These are phyloP conservation scores for Pseudoscleropodium purum DNA, from an alignment of 225 moss, liverwort and hornwort species.

Conservation along the genomic window DNA sequence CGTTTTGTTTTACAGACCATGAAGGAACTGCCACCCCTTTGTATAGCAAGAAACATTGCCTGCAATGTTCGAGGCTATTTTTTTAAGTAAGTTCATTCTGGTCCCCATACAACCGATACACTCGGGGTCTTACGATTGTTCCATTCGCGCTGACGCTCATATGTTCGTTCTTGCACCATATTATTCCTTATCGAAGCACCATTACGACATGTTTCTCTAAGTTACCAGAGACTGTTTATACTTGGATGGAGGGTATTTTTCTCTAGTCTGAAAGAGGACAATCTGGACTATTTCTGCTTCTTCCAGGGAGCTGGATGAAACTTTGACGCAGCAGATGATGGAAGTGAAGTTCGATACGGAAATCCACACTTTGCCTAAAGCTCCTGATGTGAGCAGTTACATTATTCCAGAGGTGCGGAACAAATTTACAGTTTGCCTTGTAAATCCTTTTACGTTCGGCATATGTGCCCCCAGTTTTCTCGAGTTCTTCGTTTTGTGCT, in stretches of 20 bases:
- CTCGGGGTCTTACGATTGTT: neutral
- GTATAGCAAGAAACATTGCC: constrained; percentile 94
- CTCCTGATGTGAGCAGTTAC: constrained; percentile 94
- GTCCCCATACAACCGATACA: neutral
- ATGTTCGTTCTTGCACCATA: neutral
- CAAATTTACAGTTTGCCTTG: neutral
- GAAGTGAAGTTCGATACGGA: constrained; percentile 87
- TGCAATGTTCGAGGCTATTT: constrained; percentile 94
- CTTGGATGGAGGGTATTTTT: neutral
- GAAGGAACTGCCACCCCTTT: constrained; percentile 74
- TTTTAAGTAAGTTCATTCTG: constrained; percentile 58
- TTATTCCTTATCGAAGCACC: neutral
- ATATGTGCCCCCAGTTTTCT: neutral
- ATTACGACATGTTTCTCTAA: neutral
- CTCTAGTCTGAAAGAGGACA: neutral
- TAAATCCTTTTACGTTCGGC: neutral
- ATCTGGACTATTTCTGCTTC: constrained; percentile 1
- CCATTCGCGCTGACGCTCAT: neutral
- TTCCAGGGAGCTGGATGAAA: constrained; percentile 83
- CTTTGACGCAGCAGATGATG: constrained; percentile 64
- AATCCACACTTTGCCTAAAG: constrained; percentile 52
- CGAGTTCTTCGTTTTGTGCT: neutral
- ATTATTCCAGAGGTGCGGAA: constrained; percentile 57
- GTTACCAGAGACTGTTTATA: neutral
- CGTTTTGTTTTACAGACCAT: constrained; percentile 31